phyloP scores from a whole-genome alignment of 495 filamentous ascomycete species.

The Tuber calosporum region DNA sequence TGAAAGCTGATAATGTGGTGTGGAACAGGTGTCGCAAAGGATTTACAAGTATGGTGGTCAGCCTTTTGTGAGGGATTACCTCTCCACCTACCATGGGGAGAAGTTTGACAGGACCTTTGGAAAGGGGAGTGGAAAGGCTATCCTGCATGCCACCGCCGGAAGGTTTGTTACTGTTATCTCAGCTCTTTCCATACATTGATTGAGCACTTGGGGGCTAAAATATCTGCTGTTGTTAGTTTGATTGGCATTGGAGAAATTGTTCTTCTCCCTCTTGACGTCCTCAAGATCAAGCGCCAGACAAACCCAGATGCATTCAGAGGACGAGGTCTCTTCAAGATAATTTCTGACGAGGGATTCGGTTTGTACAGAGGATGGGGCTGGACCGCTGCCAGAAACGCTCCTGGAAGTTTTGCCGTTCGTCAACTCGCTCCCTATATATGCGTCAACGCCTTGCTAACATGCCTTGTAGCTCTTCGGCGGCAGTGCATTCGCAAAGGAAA shows the following conservation, averaged over 20 bases:
- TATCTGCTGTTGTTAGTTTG: conserved; percentile 50
- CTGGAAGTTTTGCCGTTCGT: conserved; percentile 90
- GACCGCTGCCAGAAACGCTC: conserved; percentile 95
- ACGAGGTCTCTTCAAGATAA: conserved; percentile 79
- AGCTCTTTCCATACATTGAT: background rate
- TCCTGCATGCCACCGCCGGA: conserved; percentile 94
- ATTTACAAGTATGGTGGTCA: conserved; percentile 99
- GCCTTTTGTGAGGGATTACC: conserved; percentile 87
- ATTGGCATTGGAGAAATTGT: conserved; percentile 97
- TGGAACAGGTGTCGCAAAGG: conserved; percentile 66
- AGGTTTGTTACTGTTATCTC: conserved; percentile 50
- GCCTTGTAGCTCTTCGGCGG: conserved; percentile 83
- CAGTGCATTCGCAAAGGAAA: conserved; percentile 96
- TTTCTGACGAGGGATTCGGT: conserved; percentile 89
- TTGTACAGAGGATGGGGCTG: conserved; percentile 94
- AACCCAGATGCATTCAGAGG: conserved; percentile 97
- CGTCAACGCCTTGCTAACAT: conserved; percentile 22
- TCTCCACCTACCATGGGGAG: conserved; percentile 69
- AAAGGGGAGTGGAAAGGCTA: conserved; percentile 93
- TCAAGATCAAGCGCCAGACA: conserved; percentile 99
- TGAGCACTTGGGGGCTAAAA: conserved; percentile 24
- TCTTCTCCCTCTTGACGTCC: conserved; percentile 85
- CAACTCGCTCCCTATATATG: background rate
- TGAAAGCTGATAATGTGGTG: conserved; percentile 6
- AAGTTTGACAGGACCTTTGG: conserved; percentile 86